Evolutionary conservation across 192 early-diverging fungal species (phyloP), one percentile per base, ranked within the genome.

Genomic region (Linnemannia schmuckeri): DNA sequence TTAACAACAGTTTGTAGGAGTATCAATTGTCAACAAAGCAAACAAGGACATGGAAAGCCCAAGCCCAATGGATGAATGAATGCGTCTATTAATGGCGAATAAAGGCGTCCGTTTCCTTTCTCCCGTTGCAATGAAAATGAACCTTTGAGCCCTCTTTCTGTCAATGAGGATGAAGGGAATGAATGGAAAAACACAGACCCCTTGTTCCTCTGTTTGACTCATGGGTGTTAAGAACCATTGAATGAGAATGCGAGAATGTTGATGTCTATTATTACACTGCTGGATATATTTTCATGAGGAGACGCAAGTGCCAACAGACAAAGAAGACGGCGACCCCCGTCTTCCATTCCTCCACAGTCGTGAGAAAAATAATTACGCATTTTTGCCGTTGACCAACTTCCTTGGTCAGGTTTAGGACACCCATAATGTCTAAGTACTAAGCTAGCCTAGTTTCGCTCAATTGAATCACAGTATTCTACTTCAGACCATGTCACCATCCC

Each of bases 1-100:
- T 4, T 9, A 27, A 27, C 55, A 57, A 10, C 8, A 27, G 4
- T 55, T 57, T 10, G 55, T 57, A 57, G 55, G 55, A 57, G 55
- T 57, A n/a, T 57, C n/a, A 57, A 57, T 57, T 57, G 55, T 57
- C 55, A 57, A 57, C 55, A 57, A 57, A 27, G 55, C 22, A 57
- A 27, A 27, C 55, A 27, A 57, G n/a, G 22, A 27, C 24, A 57
- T 22, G 20, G 20, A 55, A 7, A 55, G 20, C 24, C 55, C 55
- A 57, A 27, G n/a, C 55, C 5, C 55, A n/a, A 57, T 2, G 18
- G 22, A 61, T 7, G 24, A 61, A 27, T 61, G 55, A 18, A 52
- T 5, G 1, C 5, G 55, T 57, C 55, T 57, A 57, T 57, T 57
- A 57, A 27, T 57, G 55, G 24, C 55, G 55, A 57, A 10, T 7